These are phyloP conservation scores for Tolypocladium guangdongense DNA, from an alignment of 2,329 filamentous ascomycete species.

Conservation along the genomic window DNA sequence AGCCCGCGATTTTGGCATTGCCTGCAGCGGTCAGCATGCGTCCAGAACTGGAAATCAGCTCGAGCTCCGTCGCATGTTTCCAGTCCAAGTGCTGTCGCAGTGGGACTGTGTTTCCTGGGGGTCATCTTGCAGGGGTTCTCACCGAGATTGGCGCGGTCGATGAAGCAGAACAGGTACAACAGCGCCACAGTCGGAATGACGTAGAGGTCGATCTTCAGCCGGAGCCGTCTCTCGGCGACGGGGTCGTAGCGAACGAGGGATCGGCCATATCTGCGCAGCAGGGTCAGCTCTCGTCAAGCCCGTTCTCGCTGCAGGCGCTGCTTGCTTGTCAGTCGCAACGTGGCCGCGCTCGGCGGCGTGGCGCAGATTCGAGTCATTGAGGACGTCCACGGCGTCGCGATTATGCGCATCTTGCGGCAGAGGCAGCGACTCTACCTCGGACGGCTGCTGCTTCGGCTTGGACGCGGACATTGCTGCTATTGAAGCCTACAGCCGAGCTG, in stretches of 20 bases:
- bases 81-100: neutral
- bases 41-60: neutral
- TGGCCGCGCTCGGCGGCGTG: conserved; percentile 31
- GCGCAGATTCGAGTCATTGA: conserved; percentile 3
- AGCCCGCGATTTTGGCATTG: conserved; percentile 56
- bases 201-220: conserved; percentile 53
- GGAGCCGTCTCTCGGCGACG: conserved; percentile 44
- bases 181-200: conserved; percentile 56
- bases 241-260: conserved; percentile 43
- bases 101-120: neutral
- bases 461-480: neutral
- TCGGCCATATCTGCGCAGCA: conserved; percentile 30
- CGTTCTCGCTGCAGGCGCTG: neutral
- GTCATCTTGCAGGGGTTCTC: conserved; percentile 6
- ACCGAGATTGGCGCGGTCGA: conserved; percentile 66
- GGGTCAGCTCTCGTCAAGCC: neutral
- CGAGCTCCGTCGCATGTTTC: neutral
- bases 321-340: conserved; percentile 34
- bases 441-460: neutral
- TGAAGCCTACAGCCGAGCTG: neutral
- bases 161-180: conserved; percentile 63
- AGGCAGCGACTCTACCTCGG: neutral
- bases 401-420: neutral
- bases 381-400: neutral
- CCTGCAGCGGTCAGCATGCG: conserved; percentile 26